phyloP scores from a whole-genome alignment of 2,329 filamentous ascomycete species.

The Ceratocystis diversiconidia region DNA sequence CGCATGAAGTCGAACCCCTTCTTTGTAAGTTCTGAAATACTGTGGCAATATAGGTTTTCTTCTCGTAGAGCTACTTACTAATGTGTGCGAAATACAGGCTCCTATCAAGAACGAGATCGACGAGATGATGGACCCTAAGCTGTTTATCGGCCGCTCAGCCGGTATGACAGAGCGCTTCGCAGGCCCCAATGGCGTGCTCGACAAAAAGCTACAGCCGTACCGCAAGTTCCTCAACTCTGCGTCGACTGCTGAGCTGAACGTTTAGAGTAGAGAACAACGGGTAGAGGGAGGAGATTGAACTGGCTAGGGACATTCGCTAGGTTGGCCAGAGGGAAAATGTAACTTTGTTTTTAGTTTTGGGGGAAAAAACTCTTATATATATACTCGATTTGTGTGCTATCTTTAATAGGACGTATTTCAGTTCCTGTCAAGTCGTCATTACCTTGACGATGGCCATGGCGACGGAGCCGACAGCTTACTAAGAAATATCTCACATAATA shows the following conservation, averaged over 20 bases:
- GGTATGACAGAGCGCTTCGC: slow-evolving; percentile 35
- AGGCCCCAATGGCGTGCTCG: slow-evolving; percentile 28
- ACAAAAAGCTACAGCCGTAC: slow-evolving; percentile 29
- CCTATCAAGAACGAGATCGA: slow-evolving; percentile 57
- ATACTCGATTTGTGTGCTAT: too few species aligned
- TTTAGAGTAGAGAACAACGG: slow-evolving; percentile 21
- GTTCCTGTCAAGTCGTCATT: too few species aligned
- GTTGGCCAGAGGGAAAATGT: too few species aligned
- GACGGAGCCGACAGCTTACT: not conserved
- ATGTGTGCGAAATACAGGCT: slow-evolving; percentile 21
- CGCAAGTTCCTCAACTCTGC: slow-evolving; percentile 25
- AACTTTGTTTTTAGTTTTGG: too few species aligned
- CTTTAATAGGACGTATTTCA: too few species aligned
- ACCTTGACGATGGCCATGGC: too few species aligned
- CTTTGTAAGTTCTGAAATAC: slow-evolving; percentile 35
- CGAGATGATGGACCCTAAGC: slow-evolving; percentile 47
- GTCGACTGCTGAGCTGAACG: slow-evolving; percentile 28
- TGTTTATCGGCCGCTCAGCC: slow-evolving; percentile 33
- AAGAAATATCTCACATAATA: not conserved
- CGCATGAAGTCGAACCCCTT: slow-evolving; percentile 58
- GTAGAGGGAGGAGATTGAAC: not conserved
- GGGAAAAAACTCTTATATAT: too few species aligned
- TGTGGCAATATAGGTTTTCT: not conserved
- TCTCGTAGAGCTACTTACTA: not conserved
- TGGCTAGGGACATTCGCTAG: not conserved